Evolutionary conservation across 2,329 filamentous ascomycete species (phyloP), one percentile per base, ranked within the genome.

Genomic region (Aspergillus proliferans): DNA sequence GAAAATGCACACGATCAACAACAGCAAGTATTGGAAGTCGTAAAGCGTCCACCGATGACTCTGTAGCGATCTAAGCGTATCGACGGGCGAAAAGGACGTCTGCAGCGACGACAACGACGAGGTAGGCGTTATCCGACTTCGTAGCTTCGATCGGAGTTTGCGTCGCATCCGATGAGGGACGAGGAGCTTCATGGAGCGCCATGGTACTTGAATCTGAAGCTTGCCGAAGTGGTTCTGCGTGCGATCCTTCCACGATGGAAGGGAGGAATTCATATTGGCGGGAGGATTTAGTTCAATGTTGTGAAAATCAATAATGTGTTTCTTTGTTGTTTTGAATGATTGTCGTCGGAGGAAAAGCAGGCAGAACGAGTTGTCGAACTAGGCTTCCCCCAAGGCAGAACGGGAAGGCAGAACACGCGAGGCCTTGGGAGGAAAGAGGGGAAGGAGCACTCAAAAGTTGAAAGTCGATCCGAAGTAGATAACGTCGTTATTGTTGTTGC

Each of bases 11-110:
- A 95, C 70, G 47, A 85, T 79, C 51, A 84, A 80, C 24, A 95
- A 72, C 49, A 92, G 75, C 45, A 88, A 69, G 69, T 96, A 94
- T 72, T 96, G 91, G 38, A 87, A 79, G 69, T 97, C 92, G 66
- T 90, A 87, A 46, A 85, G 75, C 46, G 81, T 85, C 88, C 88
- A 96, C 55, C 82, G 82, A 66, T 93, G 88, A 52, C 80, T 80
- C 60, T 86, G 85, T 54, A 96, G 76, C 34, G 85, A 81, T 52
- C 82, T 81, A 52, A 96, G 71, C 10, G 89, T 90, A 63, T 94
- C 86, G 61, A 80, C 76, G 4, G 88, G 85, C 57, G 86, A 90
- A 70, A 90, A 87, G 1, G 90, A 95, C 14, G 84, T 90, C 69
- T 94, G 81, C 48, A 96, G 76, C 26, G 78, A 79, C 45, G 88